Evolutionary conservation across 2,329 filamentous ascomycete species (phyloP).

Genomic region (Macrophomina phaseolina): DNA sequence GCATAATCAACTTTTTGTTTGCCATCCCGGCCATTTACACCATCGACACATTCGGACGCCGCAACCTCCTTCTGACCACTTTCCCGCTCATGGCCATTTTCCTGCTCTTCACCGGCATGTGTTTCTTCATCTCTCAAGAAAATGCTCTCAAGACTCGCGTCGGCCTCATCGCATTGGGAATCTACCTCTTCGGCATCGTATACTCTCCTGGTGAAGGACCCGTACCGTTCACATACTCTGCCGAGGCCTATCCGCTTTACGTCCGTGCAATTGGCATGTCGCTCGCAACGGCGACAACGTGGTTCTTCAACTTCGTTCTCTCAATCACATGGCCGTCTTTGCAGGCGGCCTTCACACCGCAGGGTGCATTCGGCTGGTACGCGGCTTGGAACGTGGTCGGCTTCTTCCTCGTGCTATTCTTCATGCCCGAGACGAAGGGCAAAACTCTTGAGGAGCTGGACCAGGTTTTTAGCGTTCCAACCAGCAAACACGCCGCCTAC

Average conservation of each 20-base stretch:
- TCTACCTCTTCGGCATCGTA: constrained; percentile 60
- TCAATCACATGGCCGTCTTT: constrained; percentile 61
- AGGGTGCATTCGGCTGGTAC: constrained; percentile 63
- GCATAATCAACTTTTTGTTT: constrained; percentile 53
- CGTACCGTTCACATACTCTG: constrained; percentile 61
- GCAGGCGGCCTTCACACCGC: constrained; percentile 53
- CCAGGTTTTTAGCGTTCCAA: constrained; percentile 61
- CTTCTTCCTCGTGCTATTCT: constrained; percentile 57
- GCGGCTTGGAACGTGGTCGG: constrained; percentile 61
- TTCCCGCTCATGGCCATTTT: constrained; percentile 57
- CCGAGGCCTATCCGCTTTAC: constrained; percentile 72
- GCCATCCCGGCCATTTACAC: constrained; percentile 54
- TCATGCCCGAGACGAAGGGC: constrained; percentile 57
- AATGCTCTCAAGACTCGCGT: constrained; percentile 34
- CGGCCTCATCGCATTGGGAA: constrained; percentile 46
- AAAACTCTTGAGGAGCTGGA: constrained; percentile 48
- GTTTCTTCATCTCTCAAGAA: constrained; percentile 40
- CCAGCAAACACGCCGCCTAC: constrained; percentile 38
- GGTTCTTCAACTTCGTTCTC: constrained; percentile 63
- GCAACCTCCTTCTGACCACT: constrained; percentile 52
- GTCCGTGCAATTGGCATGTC: constrained; percentile 76
- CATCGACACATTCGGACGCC: constrained; percentile 49
- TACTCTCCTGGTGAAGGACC: constrained; percentile 56
- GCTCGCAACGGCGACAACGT: constrained; percentile 70
- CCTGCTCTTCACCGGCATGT: constrained; percentile 56